Evolutionary conservation across 441 rosid genomes (phyloP), one percentile per base, ranked within the genome.

Genomic region (Omphalea diandra): DNA sequence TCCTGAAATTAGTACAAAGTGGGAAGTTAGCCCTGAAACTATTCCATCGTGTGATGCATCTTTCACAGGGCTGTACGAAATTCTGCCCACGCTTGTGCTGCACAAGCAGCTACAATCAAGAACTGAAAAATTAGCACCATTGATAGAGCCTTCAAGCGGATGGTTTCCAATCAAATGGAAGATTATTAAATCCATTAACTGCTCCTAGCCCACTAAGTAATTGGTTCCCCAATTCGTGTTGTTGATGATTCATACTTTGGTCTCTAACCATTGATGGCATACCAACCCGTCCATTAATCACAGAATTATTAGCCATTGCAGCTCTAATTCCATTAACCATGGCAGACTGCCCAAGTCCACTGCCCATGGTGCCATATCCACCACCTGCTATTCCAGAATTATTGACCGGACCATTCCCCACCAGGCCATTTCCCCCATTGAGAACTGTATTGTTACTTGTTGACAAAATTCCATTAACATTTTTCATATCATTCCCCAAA

Each of bases 161-260:
- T 36, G 89, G 76, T 36, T 82, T 88, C 96, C 95, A 94, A 73
- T 90, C 96, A 74, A 84, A 86, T 63, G 80, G 97, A 71, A 83
- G 79, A 87, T 91, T 86, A 81, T 64, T 83, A 70, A 79, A 90
- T 72, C 91, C 87, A 41, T 84, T 87, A 44, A 73, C 87, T 20
- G 94, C 87, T 76, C 94, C 97, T 54, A 88, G 63, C n/a, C 91
- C 91, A 62, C 57, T 71, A 8, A 88, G 85, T 73, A 87, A 75
- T 53, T 86, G 93, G 80, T 82, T 91, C 76, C 90, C 90, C 58
- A 86, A 68, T 72, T 88, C 97, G 67, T 84, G 88, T 35, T 86
- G 96, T 36, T 83, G 86, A 72, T 77, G 81, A 74, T 75, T 82
- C 79, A 79, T 71, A 66, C 79, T 76, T 49, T 85, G 89, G 49